Evolutionary conservation across 768 basidiomycete species (phyloP), one percentile per base, ranked within the genome.

Genomic region (Lactarius pseudohatsudake): DNA sequence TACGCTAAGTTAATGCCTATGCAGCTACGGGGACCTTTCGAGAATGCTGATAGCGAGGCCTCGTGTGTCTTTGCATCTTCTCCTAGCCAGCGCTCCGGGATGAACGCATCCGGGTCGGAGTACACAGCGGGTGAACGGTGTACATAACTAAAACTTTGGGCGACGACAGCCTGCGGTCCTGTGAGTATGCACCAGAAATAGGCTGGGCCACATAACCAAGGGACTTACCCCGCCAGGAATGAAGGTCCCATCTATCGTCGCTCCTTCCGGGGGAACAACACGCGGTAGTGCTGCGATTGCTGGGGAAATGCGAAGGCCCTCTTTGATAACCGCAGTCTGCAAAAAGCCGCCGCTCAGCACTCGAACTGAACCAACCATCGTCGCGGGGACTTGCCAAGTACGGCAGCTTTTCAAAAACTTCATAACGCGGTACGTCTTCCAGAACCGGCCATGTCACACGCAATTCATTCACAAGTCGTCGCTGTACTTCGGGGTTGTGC

Each of bases 191-290:
- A 4, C 53, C 10, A 6, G 11, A 28, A 32, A n/a, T 11, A 10
- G 53, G 28, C 22, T 11, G 28, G 11, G 10, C 53, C 28, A 54
- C 53, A 54, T 6, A 54, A 54, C n/a, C 22, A 6, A 3, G 38
- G 32, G 15, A 54, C 53, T 54, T 26, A 54, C 53, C 15, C 53
- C 22, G 28, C 53, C n/a, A 50, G 36, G 40, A 40, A 43, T 16
- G 30, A 11, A 41, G 62, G 1, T 20, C 57, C 66, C 66, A 62
- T 4, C 41, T 41, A 41, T 41, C 41, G 41, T 41, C 41, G 41
- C 16, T 18, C 41, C 41, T 41, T 41, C 59, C 57, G 57, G 26
- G 65, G 28, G 64, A 63, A 71, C 30, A 62, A 66, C 10, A 62
- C 61, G 64, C 64, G 28, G 67, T 57, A 36, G 70, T 62, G 60